Conservation (phyloP, 1,284 basidiomycete genomes). For the Boletus smithii region DNA sequence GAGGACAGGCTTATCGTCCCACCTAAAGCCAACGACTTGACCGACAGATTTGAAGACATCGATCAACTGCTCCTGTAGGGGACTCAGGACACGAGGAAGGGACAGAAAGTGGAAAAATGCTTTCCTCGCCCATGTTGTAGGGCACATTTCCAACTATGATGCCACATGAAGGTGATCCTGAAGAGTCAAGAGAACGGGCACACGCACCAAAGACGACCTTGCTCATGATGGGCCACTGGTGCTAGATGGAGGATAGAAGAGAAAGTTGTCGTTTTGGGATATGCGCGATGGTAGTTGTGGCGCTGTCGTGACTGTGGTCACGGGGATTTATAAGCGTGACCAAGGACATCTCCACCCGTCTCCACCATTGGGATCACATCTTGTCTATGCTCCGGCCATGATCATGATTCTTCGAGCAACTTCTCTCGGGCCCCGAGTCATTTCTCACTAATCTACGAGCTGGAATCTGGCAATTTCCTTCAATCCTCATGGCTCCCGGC, state of each 20-base stretch:
- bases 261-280: background rate
- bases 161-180: conserved; percentile 2
- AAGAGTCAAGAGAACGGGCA: background rate
- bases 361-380: too few relatives aligned
- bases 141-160: conserved; percentile 77
- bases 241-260: too few relatives aligned
- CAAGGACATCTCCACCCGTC: too few relatives aligned
- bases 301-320: background rate
- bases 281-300: background rate
- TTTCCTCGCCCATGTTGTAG: conserved; percentile 78
- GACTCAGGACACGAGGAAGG: conserved; percentile 12
- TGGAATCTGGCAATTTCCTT: too few relatives aligned
- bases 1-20: background rate
- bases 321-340: background rate
- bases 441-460: too few relatives aligned
- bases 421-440: too few relatives aligned
- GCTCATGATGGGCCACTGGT: conserved; percentile 31
- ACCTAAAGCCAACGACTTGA: conserved; percentile 86
- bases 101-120: conserved; percentile 15
- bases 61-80: conserved; percentile 66
- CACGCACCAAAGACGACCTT: conserved; percentile 35
- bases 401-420: too few relatives aligned
- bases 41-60: conserved; percentile 85
- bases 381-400: too few relatives aligned
- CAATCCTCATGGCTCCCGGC: too few relatives aligned